Base-by-base conservation (phyloP, 306 rosid genomes). In the Lupinus albus region DNA sequence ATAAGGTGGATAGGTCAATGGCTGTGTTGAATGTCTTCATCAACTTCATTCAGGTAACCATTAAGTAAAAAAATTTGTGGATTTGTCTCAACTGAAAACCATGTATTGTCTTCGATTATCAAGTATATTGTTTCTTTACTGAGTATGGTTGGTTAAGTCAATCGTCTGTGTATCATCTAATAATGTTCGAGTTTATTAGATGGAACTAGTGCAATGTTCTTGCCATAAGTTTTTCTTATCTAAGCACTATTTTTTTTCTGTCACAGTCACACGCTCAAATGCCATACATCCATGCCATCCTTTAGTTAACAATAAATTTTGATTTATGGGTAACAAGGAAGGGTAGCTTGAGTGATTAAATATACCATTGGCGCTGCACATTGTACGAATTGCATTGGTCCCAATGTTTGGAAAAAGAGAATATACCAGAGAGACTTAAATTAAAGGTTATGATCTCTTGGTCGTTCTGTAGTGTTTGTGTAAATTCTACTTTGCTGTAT, bases 1-100 rank as follows among this genome's bases (percentile, higher is more conserved):
- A 69, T 83, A 93, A 88, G 80, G 77, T 79, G 70, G 85, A 75
- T 75, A 88, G 91, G 76, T 93, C 92, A 38, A 77, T 89, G 91
- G 94, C 97, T 44, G 66, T 88, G 59, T 79, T 93, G 78, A 79
- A 83, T 70, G 84, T 80, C 76, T 89, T 88, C 71, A 57, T 93
- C 57, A 81, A 82, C 77, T 93, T 93, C 82, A 86, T 89, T 80
- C 85, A 86, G 97, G 98, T 87, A 78, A 33, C 39, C 33, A 50
- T 64, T 62, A 30, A 49, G 32, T 53, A 12, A 16, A 70, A n/a
- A 10, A n/a, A n/a, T n/a, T 17, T 71, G 36, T 66, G 53, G 49
- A 15, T 48, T 36, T 65, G 44, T 55, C 14, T 30, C 20, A 30
- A 30, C 11, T 58, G 54, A 42, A 16, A 61, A 32, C 48, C 52